Percentiles rank a stretch among this genome's conserved stretches.
phyloP scores from a whole-genome alignment of 805 yeast genomes.

The Nakazawaea holstii region DNA sequence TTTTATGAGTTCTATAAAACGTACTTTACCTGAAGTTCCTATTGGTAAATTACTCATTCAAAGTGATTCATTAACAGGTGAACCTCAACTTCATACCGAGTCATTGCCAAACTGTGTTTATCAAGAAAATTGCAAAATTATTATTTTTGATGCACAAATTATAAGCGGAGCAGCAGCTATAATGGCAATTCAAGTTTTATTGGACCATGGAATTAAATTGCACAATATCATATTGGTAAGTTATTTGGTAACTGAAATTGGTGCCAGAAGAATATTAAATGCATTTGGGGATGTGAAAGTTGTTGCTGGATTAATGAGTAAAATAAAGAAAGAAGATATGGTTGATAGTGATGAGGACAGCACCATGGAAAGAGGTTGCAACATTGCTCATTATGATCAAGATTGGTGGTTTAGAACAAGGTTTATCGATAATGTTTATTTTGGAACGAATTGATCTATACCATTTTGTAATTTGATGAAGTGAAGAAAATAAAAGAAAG shows the following conservation, averaged over 20 bases:
- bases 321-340: constrained; percentile 21
- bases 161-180: constrained; percentile 91
- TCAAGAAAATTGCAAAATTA: constrained; percentile 34
- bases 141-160: constrained; percentile 81
- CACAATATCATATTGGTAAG: constrained; percentile 62
- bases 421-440: constrained; percentile 71
- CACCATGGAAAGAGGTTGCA: constrained; percentile 10
- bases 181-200: constrained; percentile 85
- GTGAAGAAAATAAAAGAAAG: not conserved
- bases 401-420: constrained; percentile 62
- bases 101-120: constrained; percentile 47
- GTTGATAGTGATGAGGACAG: constrained; percentile 4
- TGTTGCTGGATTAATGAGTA: constrained; percentile 63
- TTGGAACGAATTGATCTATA: constrained; percentile 47
- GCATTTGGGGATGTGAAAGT: constrained; percentile 71
- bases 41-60: constrained; percentile 85
- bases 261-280: constrained; percentile 62
- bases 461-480: not conserved
- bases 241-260: constrained; percentile 74
- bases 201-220: constrained; percentile 70
- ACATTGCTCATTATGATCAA: constrained; percentile 37
- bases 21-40: constrained; percentile 69
- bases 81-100: constrained; percentile 86
- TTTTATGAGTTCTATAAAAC: constrained; percentile 72
- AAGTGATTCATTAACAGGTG: constrained; percentile 85